Percentiles rank a stretch among this genome's conserved stretches.
phyloP scores from a whole-genome alignment of 352 stramenopile genomes.

The Thalassiosira delicatula region DNA sequence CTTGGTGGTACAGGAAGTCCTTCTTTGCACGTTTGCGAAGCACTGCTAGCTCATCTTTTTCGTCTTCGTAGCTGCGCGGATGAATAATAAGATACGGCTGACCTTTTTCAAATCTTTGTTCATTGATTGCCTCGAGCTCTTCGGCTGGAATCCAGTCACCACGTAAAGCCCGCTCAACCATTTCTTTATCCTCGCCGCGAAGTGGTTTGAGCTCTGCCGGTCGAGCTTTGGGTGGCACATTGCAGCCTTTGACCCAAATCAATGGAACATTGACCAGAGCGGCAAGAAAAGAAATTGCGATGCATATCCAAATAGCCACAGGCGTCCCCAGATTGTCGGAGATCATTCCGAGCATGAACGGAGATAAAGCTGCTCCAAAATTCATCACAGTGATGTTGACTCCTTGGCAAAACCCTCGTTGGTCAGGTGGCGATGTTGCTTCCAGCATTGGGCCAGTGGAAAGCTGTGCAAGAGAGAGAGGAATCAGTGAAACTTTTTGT shows the following conservation, averaged over 20 bases:
- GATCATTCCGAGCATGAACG: conserved; percentile 51
- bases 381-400: conserved; percentile 66
- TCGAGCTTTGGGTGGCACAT: conserved; percentile 12
- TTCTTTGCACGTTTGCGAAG: conserved; percentile 38
- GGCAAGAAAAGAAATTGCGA: conserved; percentile 53
- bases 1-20: conserved; percentile 36
- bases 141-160: conserved; percentile 49
- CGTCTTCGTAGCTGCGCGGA: conserved; percentile 50
- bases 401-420: conserved; percentile 61
- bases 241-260: conserved; percentile 50
- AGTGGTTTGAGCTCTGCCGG: conserved; percentile 18
- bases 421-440: conserved; percentile 48
- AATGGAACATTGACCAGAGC: conserved; percentile 57
- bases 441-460: conserved; percentile 67
- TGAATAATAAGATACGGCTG: conserved; percentile 46
- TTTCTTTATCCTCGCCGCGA: conserved; percentile 45
- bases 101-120: conserved; percentile 24
- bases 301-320: conserved; percentile 57
- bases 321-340: conserved; percentile 49
- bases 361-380: conserved; percentile 36
- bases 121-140: conserved; percentile 43
- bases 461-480: not conserved
- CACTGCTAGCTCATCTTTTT: conserved; percentile 45
- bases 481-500: too few relatives aligned
- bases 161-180: conserved; percentile 49